A percentile compares a stretch with the other conserved stretches of the same genome.
These are phyloP conservation scores for Tetrahymena malaccensis DNA, from an alignment of 73 alveolate genomes.

Conservation along the genomic window DNA sequence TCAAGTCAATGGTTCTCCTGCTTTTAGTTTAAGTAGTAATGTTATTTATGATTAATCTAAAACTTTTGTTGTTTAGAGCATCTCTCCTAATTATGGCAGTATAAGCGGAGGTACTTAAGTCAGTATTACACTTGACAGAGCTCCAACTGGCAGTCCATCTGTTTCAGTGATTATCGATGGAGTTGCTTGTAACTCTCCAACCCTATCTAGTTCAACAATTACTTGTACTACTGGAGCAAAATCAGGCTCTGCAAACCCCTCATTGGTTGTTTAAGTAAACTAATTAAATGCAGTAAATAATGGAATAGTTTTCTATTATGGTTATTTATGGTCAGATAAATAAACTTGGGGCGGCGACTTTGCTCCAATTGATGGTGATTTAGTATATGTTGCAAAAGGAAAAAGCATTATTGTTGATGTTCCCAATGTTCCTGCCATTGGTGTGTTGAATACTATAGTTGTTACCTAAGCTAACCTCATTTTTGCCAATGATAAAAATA, in stretches of 20 bases:
- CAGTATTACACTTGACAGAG: conserved; percentile 1
- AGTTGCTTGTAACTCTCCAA: conserved; percentile 30
- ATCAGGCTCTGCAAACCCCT: neutral
- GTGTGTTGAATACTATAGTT: conserved; percentile 43
- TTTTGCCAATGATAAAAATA: conserved; percentile 44
- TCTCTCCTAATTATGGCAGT: neutral
- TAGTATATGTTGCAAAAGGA: conserved; percentile 51
- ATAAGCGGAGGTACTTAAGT: neutral
- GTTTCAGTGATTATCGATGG: conserved; percentile 47
- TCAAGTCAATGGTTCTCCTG: neutral
- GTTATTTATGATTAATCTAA: neutral
- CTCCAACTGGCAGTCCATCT: conserved; percentile 8
- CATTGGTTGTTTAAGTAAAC: conserved; percentile 4
- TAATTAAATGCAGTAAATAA: conserved; percentile 36
- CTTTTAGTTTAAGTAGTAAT: neutral
- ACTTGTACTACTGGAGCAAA: conserved; percentile 51
- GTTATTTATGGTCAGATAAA: conserved; percentile 42
- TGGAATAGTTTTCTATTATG: conserved; percentile 45
- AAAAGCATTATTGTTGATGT: conserved; percentile 49
- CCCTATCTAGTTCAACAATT: conserved; percentile 5
- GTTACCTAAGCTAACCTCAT: conserved; percentile 58
- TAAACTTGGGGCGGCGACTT: conserved; percentile 79
- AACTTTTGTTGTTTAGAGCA: neutral
- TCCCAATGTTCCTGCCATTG: conserved; percentile 22
- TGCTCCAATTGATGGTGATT: conserved; percentile 58